Conservation (phyloP, 352 stramenopile species). For the Pythium pyrilobum region DNA sequence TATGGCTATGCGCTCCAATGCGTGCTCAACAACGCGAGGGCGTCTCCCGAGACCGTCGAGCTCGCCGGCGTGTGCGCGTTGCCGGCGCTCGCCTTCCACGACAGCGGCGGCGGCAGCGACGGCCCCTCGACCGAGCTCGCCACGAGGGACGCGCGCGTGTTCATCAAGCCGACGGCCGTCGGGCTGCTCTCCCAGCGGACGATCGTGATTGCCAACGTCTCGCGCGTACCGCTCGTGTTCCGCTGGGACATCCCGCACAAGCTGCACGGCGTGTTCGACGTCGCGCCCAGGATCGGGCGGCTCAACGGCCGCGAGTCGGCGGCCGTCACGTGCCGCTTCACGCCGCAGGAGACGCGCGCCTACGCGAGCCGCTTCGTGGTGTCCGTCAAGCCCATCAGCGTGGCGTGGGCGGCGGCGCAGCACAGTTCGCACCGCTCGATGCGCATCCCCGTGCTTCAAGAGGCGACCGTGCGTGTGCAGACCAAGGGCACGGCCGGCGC, state of each 20-base stretch:
- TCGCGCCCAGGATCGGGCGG: constrained; percentile 63
- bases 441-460: constrained; percentile 47
- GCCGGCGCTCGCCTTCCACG: constrained; percentile 44
- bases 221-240: constrained; percentile 84
- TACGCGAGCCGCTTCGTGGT: constrained; percentile 73
- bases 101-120: constrained; percentile 12
- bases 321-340: constrained; percentile 69
- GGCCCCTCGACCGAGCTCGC: background rate
- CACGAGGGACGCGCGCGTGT: constrained; percentile 39
- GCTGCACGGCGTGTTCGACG: constrained; percentile 50
- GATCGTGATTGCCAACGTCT: constrained; percentile 69
- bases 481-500: constrained; percentile 70
- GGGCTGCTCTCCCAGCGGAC: constrained; percentile 53
- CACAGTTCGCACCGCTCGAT: constrained; percentile 10
- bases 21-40: constrained; percentile 61
- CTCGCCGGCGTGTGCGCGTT: constrained; percentile 50
- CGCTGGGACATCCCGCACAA: constrained; percentile 65
- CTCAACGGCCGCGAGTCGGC: constrained; percentile 79
- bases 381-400: constrained; percentile 63
- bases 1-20: constrained; percentile 60
- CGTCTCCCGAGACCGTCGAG: constrained; percentile 47
- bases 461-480: constrained; percentile 52
- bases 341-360: constrained; percentile 60
- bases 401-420: constrained; percentile 25
- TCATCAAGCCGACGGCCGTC: constrained; percentile 82